These are phyloP conservation scores for Nannochloropsis salina DNA, from an alignment of 108 stramenopile species.

Conservation along the genomic window DNA sequence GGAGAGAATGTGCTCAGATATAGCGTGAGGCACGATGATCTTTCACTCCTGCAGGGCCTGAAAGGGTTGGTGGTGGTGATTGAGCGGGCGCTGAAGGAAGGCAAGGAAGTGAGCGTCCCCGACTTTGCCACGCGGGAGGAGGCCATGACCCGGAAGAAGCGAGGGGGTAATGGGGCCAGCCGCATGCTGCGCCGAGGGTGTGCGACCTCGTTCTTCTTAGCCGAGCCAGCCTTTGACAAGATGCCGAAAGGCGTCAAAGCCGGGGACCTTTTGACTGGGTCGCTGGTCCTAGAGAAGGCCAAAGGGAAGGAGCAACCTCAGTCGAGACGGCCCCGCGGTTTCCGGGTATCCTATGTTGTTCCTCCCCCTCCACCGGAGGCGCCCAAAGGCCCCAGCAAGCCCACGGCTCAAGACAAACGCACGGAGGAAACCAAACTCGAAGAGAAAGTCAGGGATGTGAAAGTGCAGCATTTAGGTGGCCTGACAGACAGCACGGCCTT, in stretches of 20 bases:
- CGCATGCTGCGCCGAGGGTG: constrained; percentile 11
- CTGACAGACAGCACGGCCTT: background rate
- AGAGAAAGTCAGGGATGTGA: background rate
- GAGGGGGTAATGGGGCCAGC: background rate
- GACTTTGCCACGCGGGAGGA: constrained; percentile 11
- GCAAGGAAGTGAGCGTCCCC: background rate
- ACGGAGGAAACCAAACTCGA: constrained; percentile 3
- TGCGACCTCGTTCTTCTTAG: constrained; percentile 28
- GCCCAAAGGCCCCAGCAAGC: background rate
- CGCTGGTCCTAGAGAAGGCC: background rate
- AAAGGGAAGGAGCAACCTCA: background rate
- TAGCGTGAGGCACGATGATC: background rate
- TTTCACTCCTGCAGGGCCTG: constrained; percentile 32
- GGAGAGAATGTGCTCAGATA: constrained; percentile 32
- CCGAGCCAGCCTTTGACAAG: constrained; percentile 37
- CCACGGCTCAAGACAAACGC: background rate
- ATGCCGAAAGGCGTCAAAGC: constrained; percentile 39
- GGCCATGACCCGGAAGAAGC: background rate
- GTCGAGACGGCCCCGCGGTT: constrained; percentile 30
- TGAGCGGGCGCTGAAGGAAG: background rate
- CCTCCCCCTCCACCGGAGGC: constrained; percentile 24
- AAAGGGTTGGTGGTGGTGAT: constrained; percentile 27
- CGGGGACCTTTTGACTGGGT: constrained; percentile 30
- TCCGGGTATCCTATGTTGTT: constrained; percentile 20
- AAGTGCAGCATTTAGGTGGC: background rate